Percentiles rank a stretch among this genome's conserved stretches.
These are phyloP conservation scores for Parascedosporium putredinis DNA, from an alignment of 2,329 filamentous ascomycete species.

Conservation along the genomic window DNA sequence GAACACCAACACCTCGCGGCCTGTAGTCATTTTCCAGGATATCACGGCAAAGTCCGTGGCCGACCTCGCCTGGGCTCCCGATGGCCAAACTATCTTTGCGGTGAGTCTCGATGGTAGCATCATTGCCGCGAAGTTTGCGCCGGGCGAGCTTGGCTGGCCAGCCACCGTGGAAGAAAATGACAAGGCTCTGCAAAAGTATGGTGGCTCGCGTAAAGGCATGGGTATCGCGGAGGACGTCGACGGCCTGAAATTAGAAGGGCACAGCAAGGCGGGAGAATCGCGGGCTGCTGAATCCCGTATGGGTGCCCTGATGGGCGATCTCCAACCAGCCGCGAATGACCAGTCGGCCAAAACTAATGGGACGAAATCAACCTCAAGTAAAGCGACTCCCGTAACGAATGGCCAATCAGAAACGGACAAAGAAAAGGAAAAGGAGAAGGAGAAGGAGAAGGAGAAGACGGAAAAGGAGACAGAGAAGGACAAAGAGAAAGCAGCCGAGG, in stretches of 20 bases:
- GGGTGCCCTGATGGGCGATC: constrained; percentile 96
- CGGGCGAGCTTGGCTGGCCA: constrained; percentile 82
- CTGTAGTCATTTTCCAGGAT: constrained; percentile 83
- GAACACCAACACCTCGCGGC: constrained; percentile 92
- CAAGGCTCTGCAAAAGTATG: constrained; percentile 85
- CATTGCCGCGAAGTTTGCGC: constrained; percentile 69
- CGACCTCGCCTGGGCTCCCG: constrained; percentile 87
- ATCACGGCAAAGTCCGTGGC: constrained; percentile 85
- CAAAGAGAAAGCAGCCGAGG: constrained; percentile 27
- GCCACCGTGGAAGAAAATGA: constrained; percentile 82
- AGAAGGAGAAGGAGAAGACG: constrained; percentile 18
- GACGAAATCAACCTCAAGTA: constrained; percentile 28
- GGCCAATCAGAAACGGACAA: constrained; percentile 22
- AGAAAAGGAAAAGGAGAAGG: constrained; percentile 15
- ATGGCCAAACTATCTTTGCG: constrained; percentile 77
- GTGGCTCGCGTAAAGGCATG: constrained; percentile 74
- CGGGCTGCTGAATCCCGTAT: constrained; percentile 88
- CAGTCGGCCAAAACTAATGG: constrained; percentile 38
- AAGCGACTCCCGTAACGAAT: constrained; percentile 25
- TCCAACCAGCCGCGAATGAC: constrained; percentile 43
- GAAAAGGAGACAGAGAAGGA: constrained; percentile 20
- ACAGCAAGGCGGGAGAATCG: constrained; percentile 83
- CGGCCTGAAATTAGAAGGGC: constrained; percentile 75
- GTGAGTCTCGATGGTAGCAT: constrained; percentile 87
- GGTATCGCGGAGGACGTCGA: constrained; percentile 91